A percentile compares a stretch with the other conserved stretches of the same genome.
Conservation (phyloP, 306 rosid species). For the Erythrophleum fordii region DNA sequence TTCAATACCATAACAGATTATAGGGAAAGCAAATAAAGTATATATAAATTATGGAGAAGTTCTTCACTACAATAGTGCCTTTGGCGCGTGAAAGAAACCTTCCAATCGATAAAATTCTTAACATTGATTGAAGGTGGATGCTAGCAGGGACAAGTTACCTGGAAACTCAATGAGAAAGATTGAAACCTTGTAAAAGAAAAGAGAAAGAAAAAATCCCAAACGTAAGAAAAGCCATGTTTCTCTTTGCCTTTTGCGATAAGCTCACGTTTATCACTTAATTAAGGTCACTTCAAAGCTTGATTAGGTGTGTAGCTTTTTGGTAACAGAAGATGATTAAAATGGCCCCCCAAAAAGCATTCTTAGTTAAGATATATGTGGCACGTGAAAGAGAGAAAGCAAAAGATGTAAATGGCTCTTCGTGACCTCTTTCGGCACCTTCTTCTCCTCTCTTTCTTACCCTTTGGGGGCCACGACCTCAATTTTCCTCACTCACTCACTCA, state of each 20-base stretch:
- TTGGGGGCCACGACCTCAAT: constrained; percentile 52
- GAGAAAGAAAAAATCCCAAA: neutral
- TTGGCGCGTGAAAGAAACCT: no score
- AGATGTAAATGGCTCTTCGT: constrained; percentile 31
- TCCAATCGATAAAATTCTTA: no score
- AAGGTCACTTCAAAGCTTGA: constrained; percentile 20
- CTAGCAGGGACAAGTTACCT: neutral
- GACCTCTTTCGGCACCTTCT: constrained; percentile 47
- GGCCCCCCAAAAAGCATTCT: constrained; percentile 27
- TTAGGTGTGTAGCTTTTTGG: constrained; percentile 22
- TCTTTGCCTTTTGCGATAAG: constrained; percentile 33
- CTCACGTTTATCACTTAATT: neutral
- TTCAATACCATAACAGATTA: no score
- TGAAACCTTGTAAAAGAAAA: neutral
- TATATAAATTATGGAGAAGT: no score
- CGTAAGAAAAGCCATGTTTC: neutral
- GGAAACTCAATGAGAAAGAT: neutral
- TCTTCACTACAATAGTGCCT: no score
- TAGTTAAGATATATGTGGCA: constrained; percentile 38
- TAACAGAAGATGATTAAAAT: constrained; percentile 29
- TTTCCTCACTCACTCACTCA: neutral
- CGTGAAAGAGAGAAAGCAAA: constrained; percentile 52
- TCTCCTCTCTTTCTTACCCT: constrained; percentile 42
- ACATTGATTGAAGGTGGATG: neutral
- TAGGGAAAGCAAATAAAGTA: no score